Conservation (phyloP, 2,329 filamentous ascomycete species). For the Lasiodiplodia theobromae region DNA sequence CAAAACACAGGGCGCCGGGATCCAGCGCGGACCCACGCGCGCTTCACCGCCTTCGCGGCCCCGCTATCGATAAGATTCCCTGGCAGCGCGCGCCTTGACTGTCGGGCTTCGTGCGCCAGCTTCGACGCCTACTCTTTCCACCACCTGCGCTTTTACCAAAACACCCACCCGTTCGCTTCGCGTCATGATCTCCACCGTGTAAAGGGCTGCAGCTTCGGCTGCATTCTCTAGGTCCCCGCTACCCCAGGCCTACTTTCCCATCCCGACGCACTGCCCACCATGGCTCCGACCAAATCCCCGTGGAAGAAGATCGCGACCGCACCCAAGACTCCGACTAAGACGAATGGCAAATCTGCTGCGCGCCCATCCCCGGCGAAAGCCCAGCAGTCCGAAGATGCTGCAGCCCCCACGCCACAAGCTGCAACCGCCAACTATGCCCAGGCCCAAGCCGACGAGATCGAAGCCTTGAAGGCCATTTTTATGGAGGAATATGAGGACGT, state of each 20-base stretch:
- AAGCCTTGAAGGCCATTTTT: constrained; percentile 87
- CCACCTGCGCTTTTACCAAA: neutral
- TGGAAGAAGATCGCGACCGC: constrained; percentile 47
- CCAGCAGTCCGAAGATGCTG: constrained; percentile 33
- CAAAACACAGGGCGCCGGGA: neutral
- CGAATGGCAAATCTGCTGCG: constrained; percentile 32
- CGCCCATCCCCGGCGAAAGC: constrained; percentile 36
- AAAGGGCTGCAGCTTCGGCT: constrained; percentile 57
- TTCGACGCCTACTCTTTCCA: neutral
- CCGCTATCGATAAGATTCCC: constrained; percentile 26
- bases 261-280: constrained; percentile 45
- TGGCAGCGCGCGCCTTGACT: neutral
- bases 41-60: constrained; percentile 1
- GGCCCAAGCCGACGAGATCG: constrained; percentile 85
- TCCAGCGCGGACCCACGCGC: neutral
- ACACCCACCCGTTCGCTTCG: neutral
- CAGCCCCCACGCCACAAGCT: constrained; percentile 31
- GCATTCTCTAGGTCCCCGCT: constrained; percentile 47
- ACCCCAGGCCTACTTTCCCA: constrained; percentile 42
- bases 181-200: constrained; percentile 43
- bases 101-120: neutral
- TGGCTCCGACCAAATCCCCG: constrained; percentile 56
- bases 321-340: constrained; percentile 42
- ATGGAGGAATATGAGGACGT: constrained; percentile 84
- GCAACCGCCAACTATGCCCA: constrained; percentile 74